Evolutionary conservation across 2,329 filamentous ascomycete species (phyloP), one percentile per base, ranked within the genome.

Genomic region (Pseudogymnoascus sp.): DNA sequence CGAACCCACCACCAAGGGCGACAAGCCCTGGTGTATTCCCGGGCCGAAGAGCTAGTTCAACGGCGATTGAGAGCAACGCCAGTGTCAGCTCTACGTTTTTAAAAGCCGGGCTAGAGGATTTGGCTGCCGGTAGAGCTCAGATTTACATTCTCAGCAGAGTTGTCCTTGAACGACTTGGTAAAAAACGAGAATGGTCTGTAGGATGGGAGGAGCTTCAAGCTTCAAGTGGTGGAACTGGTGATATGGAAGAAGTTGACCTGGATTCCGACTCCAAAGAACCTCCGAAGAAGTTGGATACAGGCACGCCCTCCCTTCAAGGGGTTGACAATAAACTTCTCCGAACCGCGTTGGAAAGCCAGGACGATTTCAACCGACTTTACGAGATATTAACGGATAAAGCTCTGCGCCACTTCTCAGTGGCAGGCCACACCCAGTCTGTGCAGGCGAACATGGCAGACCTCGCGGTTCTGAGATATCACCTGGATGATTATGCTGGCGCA

Each of bases 301-400:
- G 62, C 21, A 37, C 63, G 4, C 67, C 70, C 14, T 70, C 73
- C 21, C 67, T 74, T 14, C 68, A 73, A 42, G 85, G 85, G 3
- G 76, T 88, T 47, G 77, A 80, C 7, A 81, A 82, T 59, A 78
- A 81, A 31, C 77, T 86, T 1, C 77, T 93, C 2, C 80, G 79
- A 24, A 81, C 82, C 1, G 87, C 87, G 0, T 76, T 90, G 1
- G 80, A 82, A 65, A 86, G 82, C 33, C 77, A 79, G 63, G 82
- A 84, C 14, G 83, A 85, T 59, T 93, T 89, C 68, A 87, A 87
- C 66, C 78, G 80, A 6, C 77, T 87, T 0, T 90, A 88, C 69
- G 86, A 93, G 71, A 86, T 85, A 8, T 79, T 97, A n/a, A 96
- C 91, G 6, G 89, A 95, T 69, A 87, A 90, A 66, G 87, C 93